Evolutionary conservation across 2,329 filamentous ascomycete species (phyloP), one percentile per base, ranked within the genome.

Genomic region (Cryphonectria parasitica): DNA sequence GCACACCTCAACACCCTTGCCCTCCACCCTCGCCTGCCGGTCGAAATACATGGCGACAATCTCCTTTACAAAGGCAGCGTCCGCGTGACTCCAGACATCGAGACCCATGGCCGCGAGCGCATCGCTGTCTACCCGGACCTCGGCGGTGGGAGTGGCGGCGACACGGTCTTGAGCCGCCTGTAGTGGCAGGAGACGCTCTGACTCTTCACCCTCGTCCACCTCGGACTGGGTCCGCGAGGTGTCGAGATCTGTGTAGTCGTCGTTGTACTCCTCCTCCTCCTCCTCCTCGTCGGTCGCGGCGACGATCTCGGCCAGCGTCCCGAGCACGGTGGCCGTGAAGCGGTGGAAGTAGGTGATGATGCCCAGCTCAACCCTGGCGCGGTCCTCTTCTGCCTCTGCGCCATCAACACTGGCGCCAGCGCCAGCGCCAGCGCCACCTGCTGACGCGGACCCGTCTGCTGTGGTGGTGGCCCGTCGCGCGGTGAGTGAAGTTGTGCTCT

Each of bases 281-380:
- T 49, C 45, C 19, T 49, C 43, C n/a, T 83, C 83, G 15, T 84
- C 84, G 7, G 82, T 78, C 64, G 78, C 78, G 54, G 85, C 84
- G 7, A 92, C 86, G 3, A 92, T 81, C 72, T 90, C 88, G 0
- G 86, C 85, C 67, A 94, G 78, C 3, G 87, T 86, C 0, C 85
- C 85, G 31, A 95, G 81, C 60, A 93, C 85, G 75, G 88, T 84
- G 2, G 88, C 87, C 0, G 92, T 94, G 66, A 94, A 84, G 1
- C 92, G 88, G 80, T 95, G 92, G 79, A 95, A 95, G 79, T 94
- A 96, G 1, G 92, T 90, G 68, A 95, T 92, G 66, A 94, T 87
- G 56, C 90, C 88, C 72, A 93, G 89, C 77, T 94, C 91, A 15
- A 87, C 78, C 63, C 82, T 79, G 61, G 86, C 86, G 68, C 85